Base-by-base conservation (phyloP, 2,329 filamentous ascomycete species). In the Claviceps spartinae region DNA sequence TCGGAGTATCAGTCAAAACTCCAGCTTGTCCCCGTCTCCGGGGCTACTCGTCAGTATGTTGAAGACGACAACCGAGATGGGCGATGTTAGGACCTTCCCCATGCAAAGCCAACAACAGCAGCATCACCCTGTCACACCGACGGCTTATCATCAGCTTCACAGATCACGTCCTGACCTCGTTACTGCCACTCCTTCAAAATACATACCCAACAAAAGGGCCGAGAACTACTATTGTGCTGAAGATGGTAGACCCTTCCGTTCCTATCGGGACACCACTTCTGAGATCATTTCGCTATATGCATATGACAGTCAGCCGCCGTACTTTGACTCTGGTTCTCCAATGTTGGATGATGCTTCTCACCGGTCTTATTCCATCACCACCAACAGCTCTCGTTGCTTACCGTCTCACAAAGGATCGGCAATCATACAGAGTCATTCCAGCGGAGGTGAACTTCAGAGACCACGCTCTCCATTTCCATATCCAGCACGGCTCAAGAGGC, bases 51-150 rank as follows among this genome's bases (percentile, higher is more conserved):
- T 81, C 57, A 76, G 78, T 62, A 82, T 83, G 80, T 68, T 83
- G 54, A 83, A 78, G 65, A 83, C 76, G 3, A 82, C 77, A 1
- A 83, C 79, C 1, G 81, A 83, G 60, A 81, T 79, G 8, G 79
- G 80, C n/a, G 78, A 83, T 57, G 79, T 81, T 57, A 79, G 78
- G 4, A 65, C 77, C 48, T 82, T 82, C 62, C 79, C 76, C 49
- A 78, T 80, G 57, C 72, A 58, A 38, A 57, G 59, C 3, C 50
- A 55, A 40, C 30, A 34, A 34, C 30, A 34, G 30, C 30, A 34
- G 30, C 30, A 34, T 34, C 30, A 34, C 30, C 36, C 55, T 9
- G 65, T 68, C 13, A 64, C 65, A 5, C 62, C 63, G 11, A 59
- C 63, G 7, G 38, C 48, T 1, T 63, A 63, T 48, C 61, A 63